Percentiles rank a stretch among this genome's conserved stretches.
These are phyloP conservation scores for Plasmopara muralis DNA, from an alignment of 352 stramenopile species.

Conservation along the genomic window DNA sequence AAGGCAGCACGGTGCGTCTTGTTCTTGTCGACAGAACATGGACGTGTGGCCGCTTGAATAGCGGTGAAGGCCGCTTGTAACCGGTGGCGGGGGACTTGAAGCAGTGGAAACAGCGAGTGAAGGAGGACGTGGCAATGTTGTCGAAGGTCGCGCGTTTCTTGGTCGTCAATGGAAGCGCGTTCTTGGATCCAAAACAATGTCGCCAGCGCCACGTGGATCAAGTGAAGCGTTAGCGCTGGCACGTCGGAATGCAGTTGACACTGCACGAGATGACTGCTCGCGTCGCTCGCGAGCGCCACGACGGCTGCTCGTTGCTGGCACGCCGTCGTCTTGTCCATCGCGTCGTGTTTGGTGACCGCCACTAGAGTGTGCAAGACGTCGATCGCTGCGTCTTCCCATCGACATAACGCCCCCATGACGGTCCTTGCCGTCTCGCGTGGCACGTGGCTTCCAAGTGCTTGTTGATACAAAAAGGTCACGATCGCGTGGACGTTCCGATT, in stretches of 20 bases:
- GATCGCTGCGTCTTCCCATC: slow-evolving; percentile 45
- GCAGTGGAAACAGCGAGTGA: slow-evolving; percentile 33
- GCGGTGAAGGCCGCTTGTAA: slow-evolving; percentile 12
- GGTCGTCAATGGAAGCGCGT: slow-evolving; percentile 8
- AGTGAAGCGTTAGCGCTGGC: slow-evolving; percentile 18
- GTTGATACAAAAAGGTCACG: slow-evolving; percentile 34
- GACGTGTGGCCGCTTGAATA: slow-evolving; percentile 14
- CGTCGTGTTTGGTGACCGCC: not conserved
- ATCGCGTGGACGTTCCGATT: slow-evolving; percentile 7
- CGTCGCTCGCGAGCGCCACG: slow-evolving; percentile 21
- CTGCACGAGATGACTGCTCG: slow-evolving; percentile 19
- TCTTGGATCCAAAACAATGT: slow-evolving; percentile 18
- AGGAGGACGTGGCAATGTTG: slow-evolving; percentile 47
- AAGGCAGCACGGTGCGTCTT: slow-evolving; percentile 10
- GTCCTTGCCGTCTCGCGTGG: slow-evolving; percentile 43
- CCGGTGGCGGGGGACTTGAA: slow-evolving; percentile 19
- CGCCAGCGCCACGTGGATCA: slow-evolving; percentile 19
- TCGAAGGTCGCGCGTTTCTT: slow-evolving; percentile 17
- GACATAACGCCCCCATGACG: slow-evolving; percentile 58
- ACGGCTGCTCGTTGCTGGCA: slow-evolving; percentile 4
- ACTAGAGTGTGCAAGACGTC: slow-evolving; percentile 28
- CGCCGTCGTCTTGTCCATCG: no score
- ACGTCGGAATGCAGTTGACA: slow-evolving; percentile 5
- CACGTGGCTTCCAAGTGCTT: slow-evolving; percentile 27
- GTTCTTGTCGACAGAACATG: not conserved